Base-by-base conservation (phyloP, 1,284 basidiomycete genomes). In the Pyrrhoderma noxium region DNA sequence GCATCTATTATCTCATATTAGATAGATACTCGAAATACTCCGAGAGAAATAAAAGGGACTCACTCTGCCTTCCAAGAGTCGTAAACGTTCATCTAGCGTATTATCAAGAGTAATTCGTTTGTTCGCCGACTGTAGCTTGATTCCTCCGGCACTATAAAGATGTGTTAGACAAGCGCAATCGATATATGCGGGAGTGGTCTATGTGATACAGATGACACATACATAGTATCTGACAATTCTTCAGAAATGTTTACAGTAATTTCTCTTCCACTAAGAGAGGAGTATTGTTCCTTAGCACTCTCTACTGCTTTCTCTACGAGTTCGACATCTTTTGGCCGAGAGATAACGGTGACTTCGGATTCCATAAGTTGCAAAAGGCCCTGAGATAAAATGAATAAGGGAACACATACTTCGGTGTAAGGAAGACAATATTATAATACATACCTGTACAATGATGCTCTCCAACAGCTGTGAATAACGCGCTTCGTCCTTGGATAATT, bases 21-120 rank as follows among this genome's bases (percentile, higher is more conserved):
- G 14, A 8, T 5, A 40, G n/a, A 22, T 8, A 40, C 5, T 14
- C 14, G 38, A 16, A n/a, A 22, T 40, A 18, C 14, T 5, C 38
- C 14, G 16, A 7, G 5, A 8, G 14, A 8, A 7, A 7, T 37
- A 23, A 41, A 52, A 31, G 11, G n/a, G n/a, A 70, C 79, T 52
- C 59, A 92, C 92, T 70, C 86, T 80, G 64, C 94, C 89, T 69
- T 96, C 92, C 40, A 96, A 71, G 57, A 96, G 69, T 60, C 82
- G 76, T 62, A 97, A 68, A 45, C 93, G 80, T 64, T 94, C 92
- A 58, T 92, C 90, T 47, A 97, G 73, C 0, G 93, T 93, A 65
- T 97, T 96, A 67, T 96, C 88, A 21, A 97, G 76, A 34, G 81
- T 86, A 65, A 96, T 96, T 47, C 89, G 80, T 41, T 77, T 75